A percentile compares a stretch with the other conserved stretches of the same genome.
Evolutionary conservation across 257 asterid genomes (phyloP).

Genomic region (Primulina huaijiensis): DNA sequence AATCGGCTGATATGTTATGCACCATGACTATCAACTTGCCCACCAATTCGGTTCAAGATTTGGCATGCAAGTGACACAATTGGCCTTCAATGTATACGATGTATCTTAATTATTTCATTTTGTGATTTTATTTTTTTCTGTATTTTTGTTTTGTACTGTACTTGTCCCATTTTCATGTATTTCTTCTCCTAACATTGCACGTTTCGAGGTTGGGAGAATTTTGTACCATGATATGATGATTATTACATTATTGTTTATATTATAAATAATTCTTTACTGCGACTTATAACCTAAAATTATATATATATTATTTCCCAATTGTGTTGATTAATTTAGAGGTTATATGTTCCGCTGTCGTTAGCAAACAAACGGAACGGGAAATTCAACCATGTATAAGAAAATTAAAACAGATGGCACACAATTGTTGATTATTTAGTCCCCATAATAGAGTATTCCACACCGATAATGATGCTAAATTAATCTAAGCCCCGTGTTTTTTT

Average conservation of each 20-base stretch:
- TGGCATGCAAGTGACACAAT: constrained; percentile 37
- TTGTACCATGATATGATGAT: neutral
- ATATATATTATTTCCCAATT: no score
- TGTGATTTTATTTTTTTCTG: neutral
- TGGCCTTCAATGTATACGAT: neutral
- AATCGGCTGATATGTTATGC: constrained; percentile 41
- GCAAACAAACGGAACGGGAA: neutral
- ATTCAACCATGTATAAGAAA: neutral
- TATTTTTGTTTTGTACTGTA: neutral
- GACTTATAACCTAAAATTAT: no score
- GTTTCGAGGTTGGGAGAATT: neutral
- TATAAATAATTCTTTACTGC: no score
- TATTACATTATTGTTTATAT: no score
- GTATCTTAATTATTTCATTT: neutral
- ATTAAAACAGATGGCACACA: neutral
- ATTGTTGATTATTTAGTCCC: constrained; percentile 13
- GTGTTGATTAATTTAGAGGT: neutral
- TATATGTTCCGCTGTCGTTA: neutral
- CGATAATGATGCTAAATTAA: no score
- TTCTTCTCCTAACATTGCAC: neutral
- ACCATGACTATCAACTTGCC: constrained; percentile 36
- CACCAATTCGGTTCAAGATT: constrained; percentile 30
- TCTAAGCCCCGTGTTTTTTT: no score
- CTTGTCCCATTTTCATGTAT: neutral
- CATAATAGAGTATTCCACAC: no score